phyloP scores from a whole-genome alignment of 208 protist genomes.

The Acanthamoeba triangularis region DNA sequence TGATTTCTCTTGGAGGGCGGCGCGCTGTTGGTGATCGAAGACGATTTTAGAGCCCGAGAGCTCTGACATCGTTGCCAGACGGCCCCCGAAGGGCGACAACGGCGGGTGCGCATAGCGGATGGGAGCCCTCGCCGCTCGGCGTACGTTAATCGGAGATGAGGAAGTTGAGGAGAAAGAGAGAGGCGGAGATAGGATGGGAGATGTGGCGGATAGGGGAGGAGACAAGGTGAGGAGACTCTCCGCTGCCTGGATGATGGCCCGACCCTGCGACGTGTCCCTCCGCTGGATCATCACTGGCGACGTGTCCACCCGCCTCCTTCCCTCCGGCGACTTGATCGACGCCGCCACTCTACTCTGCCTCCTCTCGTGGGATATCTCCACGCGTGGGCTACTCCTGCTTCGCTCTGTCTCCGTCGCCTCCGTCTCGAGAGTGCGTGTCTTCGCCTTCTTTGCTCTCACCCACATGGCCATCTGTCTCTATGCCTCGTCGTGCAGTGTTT shows the following conservation, averaged over 20 bases:
- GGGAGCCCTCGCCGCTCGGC: neutral
- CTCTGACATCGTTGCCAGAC: neutral
- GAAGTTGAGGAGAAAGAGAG: neutral
- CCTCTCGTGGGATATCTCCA: conserved; percentile 17
- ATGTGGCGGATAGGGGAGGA: neutral
- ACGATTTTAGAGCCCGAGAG: neutral
- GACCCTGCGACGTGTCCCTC: neutral
- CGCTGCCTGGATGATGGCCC: neutral
- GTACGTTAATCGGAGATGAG: neutral
- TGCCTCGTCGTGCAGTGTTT: neutral
- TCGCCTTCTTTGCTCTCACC: conserved; percentile 13
- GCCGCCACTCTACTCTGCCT: neutral
- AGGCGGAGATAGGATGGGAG: neutral
- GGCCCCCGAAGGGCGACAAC: neutral
- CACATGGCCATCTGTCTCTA: neutral
- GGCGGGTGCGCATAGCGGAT: neutral
- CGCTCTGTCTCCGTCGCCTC: neutral
- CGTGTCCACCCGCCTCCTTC: conserved; percentile 21
- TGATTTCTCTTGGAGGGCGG: neutral
- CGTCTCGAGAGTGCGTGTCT: neutral
- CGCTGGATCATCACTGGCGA: conserved; percentile 11
- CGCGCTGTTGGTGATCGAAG: neutral
- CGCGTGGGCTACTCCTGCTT: neutral
- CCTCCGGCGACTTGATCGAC: conserved; percentile 3
- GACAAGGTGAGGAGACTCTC: conserved; percentile 5